Base-by-base conservation (phyloP, 192 early-diverging fungal species). In the Podila minutissima region DNA sequence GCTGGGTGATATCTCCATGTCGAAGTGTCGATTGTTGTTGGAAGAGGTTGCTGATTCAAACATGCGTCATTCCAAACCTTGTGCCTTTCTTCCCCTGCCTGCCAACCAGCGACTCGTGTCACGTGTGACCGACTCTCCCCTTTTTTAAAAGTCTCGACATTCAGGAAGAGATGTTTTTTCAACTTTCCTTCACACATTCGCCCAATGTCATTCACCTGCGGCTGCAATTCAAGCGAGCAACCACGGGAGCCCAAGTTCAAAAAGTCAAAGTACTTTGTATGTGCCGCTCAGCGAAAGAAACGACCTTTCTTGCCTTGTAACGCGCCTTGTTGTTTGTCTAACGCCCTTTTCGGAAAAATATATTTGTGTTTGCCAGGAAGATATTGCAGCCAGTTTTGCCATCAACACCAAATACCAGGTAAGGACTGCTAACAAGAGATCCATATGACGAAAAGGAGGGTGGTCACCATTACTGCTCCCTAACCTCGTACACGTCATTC, bases 241-340 rank as follows among this genome's bases (percentile, higher is more conserved):
- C 69, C 76, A 67, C 64, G 69, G 61, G 76, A 79, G 33, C 76
- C 76, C 9, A 65, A 79, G 53, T 79, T 79, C 37, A 79, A 79
- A 67, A 79, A 79, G 66, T 72, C 76, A 48, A 79, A 79, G 38
- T 79, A 79, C 32, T 79, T 79, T 71, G 76, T 79, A 79, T 55
- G 70, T 24, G 24, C 9, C 53, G 10, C 1, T 5, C 20, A 20
- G 24, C 11, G 35, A 37, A 37, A 37, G 35, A 49, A 58, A 38
- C 5, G 24, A 6, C 9, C 9, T 37, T 38, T 8, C 15, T 31
- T 3, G 32, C 24, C 3, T 29, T 19, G n/a, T 46, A 1, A 15
- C 24, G 22, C 37, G 64, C 24, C 11, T 20, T 51, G 26, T 46
- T 29, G 19, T 20, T 46, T 29, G 19, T 20, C 29, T 20, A 62